Percentiles rank a stretch among this genome's conserved stretches.
Evolutionary conservation across 371 early-diverging fungal genomes (phyloP).

Genomic region (Mucor ambiguus): DNA sequence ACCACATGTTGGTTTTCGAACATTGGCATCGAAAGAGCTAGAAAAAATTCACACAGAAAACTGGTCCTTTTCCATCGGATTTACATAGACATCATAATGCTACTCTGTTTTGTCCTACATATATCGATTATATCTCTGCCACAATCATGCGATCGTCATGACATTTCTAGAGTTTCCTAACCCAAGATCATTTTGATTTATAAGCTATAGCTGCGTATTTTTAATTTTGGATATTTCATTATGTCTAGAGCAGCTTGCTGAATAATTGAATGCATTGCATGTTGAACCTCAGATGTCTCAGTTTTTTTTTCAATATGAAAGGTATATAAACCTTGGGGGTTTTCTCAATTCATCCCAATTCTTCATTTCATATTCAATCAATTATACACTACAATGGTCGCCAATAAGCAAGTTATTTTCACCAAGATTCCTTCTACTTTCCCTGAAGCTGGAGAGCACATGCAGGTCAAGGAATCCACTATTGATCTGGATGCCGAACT

Average conservation of each 20-base stretch:
- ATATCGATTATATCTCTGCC: background rate
- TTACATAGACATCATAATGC: too few relatives aligned
- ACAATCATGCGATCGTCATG: background rate
- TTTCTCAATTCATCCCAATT: background rate
- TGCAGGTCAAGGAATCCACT: slow-evolving; percentile 47
- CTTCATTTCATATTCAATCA: background rate
- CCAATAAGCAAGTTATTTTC: slow-evolving; percentile 41
- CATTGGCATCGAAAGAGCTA: background rate
- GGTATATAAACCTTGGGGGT: background rate
- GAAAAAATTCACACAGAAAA: background rate
- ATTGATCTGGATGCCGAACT: slow-evolving; percentile 52
- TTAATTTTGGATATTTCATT: background rate
- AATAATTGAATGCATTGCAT: background rate
- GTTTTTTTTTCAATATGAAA: background rate
- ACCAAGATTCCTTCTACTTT: slow-evolving; percentile 43
- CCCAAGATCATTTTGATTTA: background rate
- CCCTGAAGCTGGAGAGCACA: slow-evolving; percentile 48
- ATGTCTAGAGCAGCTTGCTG: background rate
- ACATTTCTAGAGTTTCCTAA: background rate
- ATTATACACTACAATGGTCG: slow-evolving; percentile 19
- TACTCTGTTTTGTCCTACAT: background rate
- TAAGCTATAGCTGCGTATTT: background rate
- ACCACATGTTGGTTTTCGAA: background rate
- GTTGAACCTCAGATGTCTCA: slow-evolving; percentile 7
- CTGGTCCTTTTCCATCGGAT: background rate